Evolutionary conservation across 345 rosid species (phyloP).

Genomic region (Brassica napus): Da-Ae NC_063448.1:24699001-24699500

Average conservation of each 20-base stretch:
- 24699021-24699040: conserved; percentile 3
- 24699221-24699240: conserved; percentile 42
- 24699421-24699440: conserved; percentile 30
- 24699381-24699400: conserved; percentile 41
- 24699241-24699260: conserved; percentile 33
- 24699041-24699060: not conserved
- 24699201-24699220: conserved; percentile 31
- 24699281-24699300: conserved; percentile 37
- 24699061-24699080: conserved; percentile 1
- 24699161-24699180: conserved; percentile 19
- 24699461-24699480: conserved; percentile 5
- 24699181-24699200: conserved; percentile 20
- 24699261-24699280: conserved; percentile 37
- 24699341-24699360: conserved; percentile 41
- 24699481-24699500: not conserved
- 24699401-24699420: conserved; percentile 44
- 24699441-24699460: conserved; percentile 30
- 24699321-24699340: conserved; percentile 12
- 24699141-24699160: not conserved
- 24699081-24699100: conserved; percentile 17
- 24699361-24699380: conserved; percentile 38
- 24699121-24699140: conserved; percentile 16
- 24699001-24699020: conserved; percentile 3
- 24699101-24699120: conserved; percentile 18
- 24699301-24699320: conserved; percentile 42